Evolutionary conservation across 2,329 filamentous ascomycete species (phyloP).

Genomic region (Trichoderma atrobrunneum): DNA sequence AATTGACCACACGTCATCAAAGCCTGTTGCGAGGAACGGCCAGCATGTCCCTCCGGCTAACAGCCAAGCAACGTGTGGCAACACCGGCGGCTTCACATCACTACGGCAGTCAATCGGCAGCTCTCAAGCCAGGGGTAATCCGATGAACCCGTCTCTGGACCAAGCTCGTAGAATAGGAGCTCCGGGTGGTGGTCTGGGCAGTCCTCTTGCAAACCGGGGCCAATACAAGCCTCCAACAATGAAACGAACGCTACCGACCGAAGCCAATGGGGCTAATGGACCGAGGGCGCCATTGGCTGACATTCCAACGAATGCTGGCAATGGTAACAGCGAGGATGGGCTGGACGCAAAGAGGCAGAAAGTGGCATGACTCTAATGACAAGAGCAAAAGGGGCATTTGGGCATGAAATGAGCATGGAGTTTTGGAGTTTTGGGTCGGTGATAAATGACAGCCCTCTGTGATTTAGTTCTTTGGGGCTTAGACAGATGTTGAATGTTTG

Average conservation of each 20-base stretch:
- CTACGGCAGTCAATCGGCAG: slow-evolving; percentile 30
- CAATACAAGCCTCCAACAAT: slow-evolving; percentile 60
- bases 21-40: slow-evolving; percentile 61
- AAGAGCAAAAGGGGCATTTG: background rate
- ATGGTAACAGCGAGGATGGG: slow-evolving; percentile 26
- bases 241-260: slow-evolving; percentile 46
- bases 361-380: slow-evolving; percentile 31
- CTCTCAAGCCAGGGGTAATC: slow-evolving; percentile 38
- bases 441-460: background rate
- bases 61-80: slow-evolving; percentile 29
- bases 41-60: slow-evolving; percentile 49
- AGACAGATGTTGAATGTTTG: background rate
- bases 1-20: slow-evolving; percentile 75
- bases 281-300: slow-evolving; percentile 49
- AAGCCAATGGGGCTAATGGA: slow-evolving; percentile 24
- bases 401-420: slow-evolving; percentile 6
- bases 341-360: slow-evolving; percentile 54
- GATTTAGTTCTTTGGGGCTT: background rate
- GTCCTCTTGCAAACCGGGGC: slow-evolving; percentile 57
- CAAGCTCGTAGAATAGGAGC: slow-evolving; percentile 57
- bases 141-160: slow-evolving; percentile 54
- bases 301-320: slow-evolving; percentile 45
- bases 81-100: slow-evolving; percentile 30
- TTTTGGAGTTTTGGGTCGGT: slow-evolving; percentile 10
- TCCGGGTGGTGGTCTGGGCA: slow-evolving; percentile 48